Evolutionary conservation across 768 basidiomycete species (phyloP).

Genomic region (Mycena leptocephala): DNA sequence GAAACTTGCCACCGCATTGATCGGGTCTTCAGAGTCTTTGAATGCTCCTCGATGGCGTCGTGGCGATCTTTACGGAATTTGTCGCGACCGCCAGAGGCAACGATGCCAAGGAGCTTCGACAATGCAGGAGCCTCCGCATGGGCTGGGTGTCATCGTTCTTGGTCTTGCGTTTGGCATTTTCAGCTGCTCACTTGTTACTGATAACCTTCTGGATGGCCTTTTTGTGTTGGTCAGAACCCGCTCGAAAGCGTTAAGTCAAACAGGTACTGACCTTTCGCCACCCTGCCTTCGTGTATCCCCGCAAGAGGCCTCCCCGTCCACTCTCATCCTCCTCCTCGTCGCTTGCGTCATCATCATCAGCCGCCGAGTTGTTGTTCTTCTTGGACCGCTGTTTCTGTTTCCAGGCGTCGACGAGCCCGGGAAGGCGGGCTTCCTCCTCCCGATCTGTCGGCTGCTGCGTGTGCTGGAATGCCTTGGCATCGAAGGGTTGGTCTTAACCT

Average conservation of each 20-base stretch:
- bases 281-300: constrained; percentile 4
- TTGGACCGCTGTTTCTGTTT: not conserved
- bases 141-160: too few relatives aligned
- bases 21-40: too few relatives aligned
- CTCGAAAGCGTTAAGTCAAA: not conserved
- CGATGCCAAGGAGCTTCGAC: too few relatives aligned
- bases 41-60: too few relatives aligned
- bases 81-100: too few relatives aligned
- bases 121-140: too few relatives aligned
- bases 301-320: not conserved
- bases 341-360: not conserved
- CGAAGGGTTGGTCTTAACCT: constrained; percentile 7
- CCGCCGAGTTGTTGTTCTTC: not conserved
- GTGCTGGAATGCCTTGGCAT: constrained; percentile 25
- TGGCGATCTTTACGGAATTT: too few relatives aligned
- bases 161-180: too few relatives aligned
- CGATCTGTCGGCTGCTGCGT: not conserved
- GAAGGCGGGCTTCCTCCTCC: not conserved
- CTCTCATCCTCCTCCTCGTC: constrained; percentile 1
- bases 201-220: too few relatives aligned
- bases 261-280: constrained; percentile 3
- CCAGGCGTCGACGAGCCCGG: not conserved
- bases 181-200: too few relatives aligned
- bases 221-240: too few relatives aligned
- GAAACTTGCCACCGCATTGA: too few relatives aligned